phyloP scores from a whole-genome alignment of 75 land plant genomes.

The Selaginella tamariscina region DNA sequence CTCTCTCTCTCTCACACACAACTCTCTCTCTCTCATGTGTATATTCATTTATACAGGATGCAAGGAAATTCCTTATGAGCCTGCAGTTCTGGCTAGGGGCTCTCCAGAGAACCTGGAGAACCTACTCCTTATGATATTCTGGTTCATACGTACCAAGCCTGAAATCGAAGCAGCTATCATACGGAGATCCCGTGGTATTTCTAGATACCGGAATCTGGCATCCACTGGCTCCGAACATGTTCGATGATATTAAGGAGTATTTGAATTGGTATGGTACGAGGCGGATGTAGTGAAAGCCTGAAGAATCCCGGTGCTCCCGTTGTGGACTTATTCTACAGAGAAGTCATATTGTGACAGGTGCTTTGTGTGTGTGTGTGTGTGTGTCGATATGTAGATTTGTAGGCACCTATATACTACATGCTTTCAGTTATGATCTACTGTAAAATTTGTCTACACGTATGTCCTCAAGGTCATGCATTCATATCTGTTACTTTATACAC shows the following conservation, averaged over 20 bases:
- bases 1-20: no score
- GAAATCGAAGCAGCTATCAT: slow-evolving; percentile 48
- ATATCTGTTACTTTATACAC: no score
- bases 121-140: slow-evolving; percentile 86
- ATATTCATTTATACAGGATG: no score
- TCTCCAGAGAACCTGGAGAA: slow-evolving; percentile 88
- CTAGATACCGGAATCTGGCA: slow-evolving; percentile 97
- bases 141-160: slow-evolving; percentile 85
- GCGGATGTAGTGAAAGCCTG: slow-evolving; percentile 59
- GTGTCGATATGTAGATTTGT: no score
- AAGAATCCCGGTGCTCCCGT: slow-evolving; percentile 60
- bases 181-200: slow-evolving; percentile 78
- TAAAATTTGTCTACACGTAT: no score
- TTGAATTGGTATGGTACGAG: slow-evolving; percentile 97
- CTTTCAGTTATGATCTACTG: no score
- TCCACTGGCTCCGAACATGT: slow-evolving; percentile 96
- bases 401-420: no score
- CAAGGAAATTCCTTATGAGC: slow-evolving; percentile 85
- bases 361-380: no score
- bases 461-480: no score
- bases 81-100: slow-evolving; percentile 99
- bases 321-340: slow-evolving; percentile 81
- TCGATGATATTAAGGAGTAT: slow-evolving; percentile 95
- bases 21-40: no score
- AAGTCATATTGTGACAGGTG: slow-evolving; percentile 95